Evolutionary conservation across 1,284 basidiomycete species (phyloP), one percentile per base, ranked within the genome.

Genomic region (Pseudozyma sp.): DNA sequence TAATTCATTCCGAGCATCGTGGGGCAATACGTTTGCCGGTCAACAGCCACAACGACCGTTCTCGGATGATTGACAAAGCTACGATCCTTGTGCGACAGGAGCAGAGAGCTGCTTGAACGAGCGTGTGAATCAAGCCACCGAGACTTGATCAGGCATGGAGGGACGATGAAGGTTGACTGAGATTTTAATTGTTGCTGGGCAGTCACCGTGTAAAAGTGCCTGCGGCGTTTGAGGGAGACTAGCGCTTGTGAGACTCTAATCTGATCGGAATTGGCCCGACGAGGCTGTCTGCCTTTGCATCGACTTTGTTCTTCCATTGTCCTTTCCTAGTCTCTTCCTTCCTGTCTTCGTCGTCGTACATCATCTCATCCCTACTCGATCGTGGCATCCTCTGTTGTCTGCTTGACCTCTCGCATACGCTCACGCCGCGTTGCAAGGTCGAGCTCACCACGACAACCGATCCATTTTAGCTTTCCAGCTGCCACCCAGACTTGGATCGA

Each of bases 361-460:
- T 33, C 17, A 7, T 13, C 8, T 19, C 42, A 14, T 10, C 9
- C 42, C 16, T 35, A 24, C 40, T 42, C 40, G 40, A 42, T 42
- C 40, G 13, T 16, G n/a, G 37, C 7, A 10, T 7, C 11, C 17
- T 30, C 39, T 11, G 47, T 49, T 44, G 57, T 57, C 50, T 43
- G 54, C 54, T 57, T 53, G 16, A 39, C 50, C 49, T 19, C 10
- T 51, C 44, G 55, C 47, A 52, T 54, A 61, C 44, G 49, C 54
- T 43, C 40, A 40, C 44, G 33, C 49, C 31, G 57, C 49, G 58
- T 57, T 68, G 58, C 54, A 37, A 47, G 34, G 44, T 56, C 54
- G 44, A 67, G 58, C 54, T 31, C 44, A 42, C 42, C 34, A 43
- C 57, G 54, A 61, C 58, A 61, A 57, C 54, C 58, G 50, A 58